A percentile compares a stretch with the other conserved stretches of the same genome.
phyloP scores from a whole-genome alignment of 352 stramenopile genomes.

The Phytopythium montanum region DNA sequence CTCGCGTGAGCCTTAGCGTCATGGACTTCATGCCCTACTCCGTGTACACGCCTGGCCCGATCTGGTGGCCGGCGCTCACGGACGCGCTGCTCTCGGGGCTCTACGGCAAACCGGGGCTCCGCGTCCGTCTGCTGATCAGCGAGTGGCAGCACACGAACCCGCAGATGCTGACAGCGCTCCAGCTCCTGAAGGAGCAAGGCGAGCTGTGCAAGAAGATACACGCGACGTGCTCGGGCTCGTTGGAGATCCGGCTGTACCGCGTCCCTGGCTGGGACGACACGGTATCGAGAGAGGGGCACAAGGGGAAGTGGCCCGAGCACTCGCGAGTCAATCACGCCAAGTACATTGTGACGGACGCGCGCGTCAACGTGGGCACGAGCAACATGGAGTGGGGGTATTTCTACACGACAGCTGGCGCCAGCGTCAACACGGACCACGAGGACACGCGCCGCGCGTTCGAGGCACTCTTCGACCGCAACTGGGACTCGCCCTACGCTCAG shows the following conservation, averaged over 20 bases:
- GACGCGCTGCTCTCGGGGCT: constrained; percentile 56
- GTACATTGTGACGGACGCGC: constrained; percentile 77
- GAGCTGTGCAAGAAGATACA: constrained; percentile 35
- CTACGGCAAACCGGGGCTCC: constrained; percentile 49
- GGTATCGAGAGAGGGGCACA: constrained; percentile 18
- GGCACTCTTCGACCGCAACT: constrained; percentile 70
- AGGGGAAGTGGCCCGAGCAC: constrained; percentile 50
- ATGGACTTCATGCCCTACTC: constrained; percentile 82
- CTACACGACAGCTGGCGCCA: constrained; percentile 76
- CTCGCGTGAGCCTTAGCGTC: constrained; percentile 63
- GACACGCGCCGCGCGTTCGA: constrained; percentile 48
- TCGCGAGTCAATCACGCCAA: constrained; percentile 85
- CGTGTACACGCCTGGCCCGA: constrained; percentile 55
- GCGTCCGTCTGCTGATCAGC: constrained; percentile 65
- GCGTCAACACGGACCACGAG: constrained; percentile 75
- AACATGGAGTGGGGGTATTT: constrained; percentile 90
- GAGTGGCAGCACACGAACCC: constrained; percentile 67
- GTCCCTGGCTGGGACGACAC: constrained; percentile 80
- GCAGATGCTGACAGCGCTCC: constrained; percentile 53
- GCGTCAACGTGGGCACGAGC: constrained; percentile 81
- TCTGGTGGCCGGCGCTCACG: constrained; percentile 64
- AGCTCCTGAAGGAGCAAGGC: constrained; percentile 42
- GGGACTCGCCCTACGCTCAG: constrained; percentile 61
- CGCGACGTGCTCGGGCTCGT: constrained; percentile 35
- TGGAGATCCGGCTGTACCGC: constrained; percentile 72